Base-by-base conservation (phyloP, 495 filamentous ascomycete genomes). In the Aspergillus conjunctus region DNA sequence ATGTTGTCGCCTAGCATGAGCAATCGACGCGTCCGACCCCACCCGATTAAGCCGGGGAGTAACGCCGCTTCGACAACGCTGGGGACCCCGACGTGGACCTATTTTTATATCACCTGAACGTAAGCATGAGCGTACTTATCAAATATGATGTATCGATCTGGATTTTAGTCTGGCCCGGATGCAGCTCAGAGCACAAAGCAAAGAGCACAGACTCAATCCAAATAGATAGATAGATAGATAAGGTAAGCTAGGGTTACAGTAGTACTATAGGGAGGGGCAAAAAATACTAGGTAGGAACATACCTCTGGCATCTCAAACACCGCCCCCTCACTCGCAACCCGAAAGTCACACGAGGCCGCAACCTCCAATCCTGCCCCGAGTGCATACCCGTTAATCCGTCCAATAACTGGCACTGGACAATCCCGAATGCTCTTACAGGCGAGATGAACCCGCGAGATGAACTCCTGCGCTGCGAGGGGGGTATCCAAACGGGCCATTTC, bases 291-390 rank as follows among this genome's bases (percentile, higher is more conserved):
- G 5, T 26, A 26, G 2, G 26, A 26, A 26, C 55, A 17, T 34
- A 71, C 66, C 61, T 71, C 63, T 0, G 68, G 66, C 66, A 71
- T 71, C 49, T 66, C 66, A 63, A 71, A 66, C 54, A 65, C 59
- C 17, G 68, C 68, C 41, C 56, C 54, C 39, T 30, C 9, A 20
- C 57, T 53, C 15, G 63, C 66, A 57, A 68, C 63, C 41, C 68
- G 59, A 26, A 71, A 30, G 61, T 71, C 68, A 58, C 66, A 68
- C 5, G 61, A 61, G 1, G 66, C 63, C 0, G 68, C 68, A n/a
- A 71, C 21, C 21, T 66, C 63, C 41, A 66, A 46, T 4, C 63
- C 66, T 4, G 63, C 66, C 7, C 68, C 68, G 9, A 68, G 61
- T 12, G 68, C 63, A 56, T 57, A 71, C 33, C 68, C 66, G 41